Conservation (phyloP, 106 monocot genomes). For the Allium fistulosum region DNA sequence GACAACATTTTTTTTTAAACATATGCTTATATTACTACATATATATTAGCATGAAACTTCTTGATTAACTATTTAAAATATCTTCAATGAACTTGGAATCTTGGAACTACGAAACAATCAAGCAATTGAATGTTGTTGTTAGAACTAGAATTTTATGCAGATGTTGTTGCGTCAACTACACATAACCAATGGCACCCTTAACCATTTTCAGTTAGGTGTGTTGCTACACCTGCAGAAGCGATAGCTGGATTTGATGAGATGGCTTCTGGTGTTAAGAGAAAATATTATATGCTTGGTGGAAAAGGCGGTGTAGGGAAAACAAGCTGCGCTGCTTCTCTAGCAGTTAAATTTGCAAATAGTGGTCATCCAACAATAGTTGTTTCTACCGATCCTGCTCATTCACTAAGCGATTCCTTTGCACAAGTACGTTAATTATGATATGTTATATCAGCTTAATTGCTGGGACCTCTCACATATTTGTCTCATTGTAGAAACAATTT, state of each 20-base stretch:
- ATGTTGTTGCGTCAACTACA: background rate
- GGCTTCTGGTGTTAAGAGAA: slow-evolving; percentile 58
- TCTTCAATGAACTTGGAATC: background rate
- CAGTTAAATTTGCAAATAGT: slow-evolving; percentile 90
- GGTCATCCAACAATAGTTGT: slow-evolving; percentile 96
- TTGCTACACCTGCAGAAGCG: slow-evolving; percentile 43
- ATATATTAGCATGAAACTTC: background rate
- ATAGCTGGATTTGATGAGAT: slow-evolving; percentile 83
- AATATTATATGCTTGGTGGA: slow-evolving; percentile 96
- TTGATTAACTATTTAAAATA: background rate
- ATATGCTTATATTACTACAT: background rate
- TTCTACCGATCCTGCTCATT: slow-evolving; percentile 97
- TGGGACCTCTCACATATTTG: too few species aligned
- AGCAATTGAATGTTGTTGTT: too few species aligned
- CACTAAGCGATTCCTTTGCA: slow-evolving; percentile 95
- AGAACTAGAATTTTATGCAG: too few species aligned
- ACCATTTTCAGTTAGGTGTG: slow-evolving; percentile 48
- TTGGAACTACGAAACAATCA: background rate
- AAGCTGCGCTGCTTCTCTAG: slow-evolving; percentile 93
- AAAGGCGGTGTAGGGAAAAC: slow-evolving; percentile 99
- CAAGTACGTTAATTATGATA: slow-evolving; percentile 31
- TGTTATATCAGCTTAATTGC: background rate
- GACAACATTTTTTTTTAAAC: background rate
- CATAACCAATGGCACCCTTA: background rate
- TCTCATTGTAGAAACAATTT: too few species aligned